Evolutionary conservation across 2,329 filamentous ascomycete species (phyloP), one percentile per base, ranked within the genome.

Genomic region (Ilyonectria sp.): DNA sequence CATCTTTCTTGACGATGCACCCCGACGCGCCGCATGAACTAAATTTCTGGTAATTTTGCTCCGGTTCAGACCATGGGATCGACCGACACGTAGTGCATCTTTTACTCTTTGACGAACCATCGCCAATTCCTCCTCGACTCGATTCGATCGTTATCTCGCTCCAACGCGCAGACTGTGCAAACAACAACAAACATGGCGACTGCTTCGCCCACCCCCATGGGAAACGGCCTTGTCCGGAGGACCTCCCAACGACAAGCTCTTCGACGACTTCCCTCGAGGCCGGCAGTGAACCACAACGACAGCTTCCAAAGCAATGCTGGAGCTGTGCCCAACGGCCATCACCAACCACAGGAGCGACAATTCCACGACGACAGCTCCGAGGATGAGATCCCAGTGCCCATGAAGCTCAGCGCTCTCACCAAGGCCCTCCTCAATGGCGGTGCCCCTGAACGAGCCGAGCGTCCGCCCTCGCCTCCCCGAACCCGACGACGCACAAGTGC

Each of bases 351-450:
- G 61, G 84, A 85, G 65, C 84, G 85, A 54, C 86, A 79, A 65
- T 91, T 79, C 67, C 71, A 78, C 72, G 91, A 93, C 74, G 95
- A 97, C 78, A 97, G 94, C 84, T 97, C 95, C 26, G 95, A 98
- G 81, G 95, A 98, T 76, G 95, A 98, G 81, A 93, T 97, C 31
- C 93, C 93, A 17, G 92, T 94, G 73, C 94, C 94, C 75, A 94
- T 96, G 89, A 97, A 96, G 83, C 92, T 98, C 79, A 98, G 94
- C 79, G 94, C 95, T 75, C 89, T 96, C 72, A 97, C 95, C 55
- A 95, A 96, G 78, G 95, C 94, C 21, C 86, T 98, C 17, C 86
- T 98, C 26, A 89, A 90, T 64, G 89, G 91, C 67, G 88, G 88
- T 49, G 86, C 83, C 4, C 86, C 89, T 9, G 84, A 85, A 80